Conservation (phyloP, 2,329 filamentous ascomycete genomes). For the Alternaria burnsii region DNA sequence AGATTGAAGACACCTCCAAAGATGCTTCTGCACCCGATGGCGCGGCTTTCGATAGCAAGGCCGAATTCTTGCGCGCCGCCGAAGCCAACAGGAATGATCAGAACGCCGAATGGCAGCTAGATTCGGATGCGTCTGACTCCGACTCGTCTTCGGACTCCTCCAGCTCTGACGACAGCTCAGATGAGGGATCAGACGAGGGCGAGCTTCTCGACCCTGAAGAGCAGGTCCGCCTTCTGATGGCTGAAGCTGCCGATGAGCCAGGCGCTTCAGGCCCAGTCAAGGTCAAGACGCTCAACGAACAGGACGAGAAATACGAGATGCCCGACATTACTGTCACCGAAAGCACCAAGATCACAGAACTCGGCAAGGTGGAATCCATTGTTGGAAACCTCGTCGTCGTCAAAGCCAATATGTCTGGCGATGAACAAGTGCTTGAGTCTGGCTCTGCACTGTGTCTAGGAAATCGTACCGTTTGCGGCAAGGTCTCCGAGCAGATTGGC, state of each 20-base stretch:
- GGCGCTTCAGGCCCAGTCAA: constrained; percentile 69
- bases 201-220: constrained; percentile 81
- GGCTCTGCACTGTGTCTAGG: constrained; percentile 84
- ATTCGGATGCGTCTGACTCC: constrained; percentile 68
- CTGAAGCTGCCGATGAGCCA: constrained; percentile 80
- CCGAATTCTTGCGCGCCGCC: constrained; percentile 56
- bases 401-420: constrained; percentile 78
- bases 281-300: constrained; percentile 84
- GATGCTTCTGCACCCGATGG: neutral
- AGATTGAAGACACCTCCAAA: constrained; percentile 14
- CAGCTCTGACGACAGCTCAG: constrained; percentile 57
- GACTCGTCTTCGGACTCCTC: constrained; percentile 58
- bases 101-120: constrained; percentile 82
- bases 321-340: constrained; percentile 81
- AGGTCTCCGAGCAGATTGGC: constrained; percentile 85
- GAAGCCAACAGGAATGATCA: constrained; percentile 58
- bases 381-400: constrained; percentile 83
- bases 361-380: constrained; percentile 78
- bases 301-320: constrained; percentile 61
- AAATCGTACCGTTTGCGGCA: constrained; percentile 79
- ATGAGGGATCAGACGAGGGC: constrained; percentile 69
- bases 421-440: constrained; percentile 83
- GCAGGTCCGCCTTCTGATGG: constrained; percentile 85
- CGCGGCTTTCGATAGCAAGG: constrained; percentile 36
- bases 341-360: constrained; percentile 77